Evolutionary conservation across 306 rosid genomes (phyloP).

Genomic region (Prunus armeniaca): DNA sequence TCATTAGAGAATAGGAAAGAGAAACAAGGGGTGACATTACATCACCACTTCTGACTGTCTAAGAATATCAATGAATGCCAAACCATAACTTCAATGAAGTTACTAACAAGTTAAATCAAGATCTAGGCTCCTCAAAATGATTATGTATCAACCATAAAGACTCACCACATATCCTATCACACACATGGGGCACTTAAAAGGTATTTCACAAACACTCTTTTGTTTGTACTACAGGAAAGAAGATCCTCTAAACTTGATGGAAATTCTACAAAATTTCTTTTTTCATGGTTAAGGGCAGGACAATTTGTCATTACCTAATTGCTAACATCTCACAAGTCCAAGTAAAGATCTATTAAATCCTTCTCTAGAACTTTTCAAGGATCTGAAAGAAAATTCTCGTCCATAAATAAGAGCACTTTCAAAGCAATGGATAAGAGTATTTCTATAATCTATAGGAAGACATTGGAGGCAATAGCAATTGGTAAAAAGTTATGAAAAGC

Average conservation of each 20-base stretch:
- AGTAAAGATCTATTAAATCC: not conserved
- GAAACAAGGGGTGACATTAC: too few relatives aligned
- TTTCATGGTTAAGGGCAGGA: not conserved
- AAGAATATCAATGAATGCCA: not conserved
- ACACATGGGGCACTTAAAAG: not conserved
- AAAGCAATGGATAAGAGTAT: not conserved
- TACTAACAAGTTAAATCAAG: not conserved
- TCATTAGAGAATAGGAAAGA: not conserved
- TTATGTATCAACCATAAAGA: not conserved
- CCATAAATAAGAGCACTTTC: not conserved
- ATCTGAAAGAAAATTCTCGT: not conserved
- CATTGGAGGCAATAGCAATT: not conserved
- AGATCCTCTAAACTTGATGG: not conserved
- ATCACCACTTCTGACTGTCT: not conserved
- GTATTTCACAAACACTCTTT: not conserved
- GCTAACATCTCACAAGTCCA: not conserved
- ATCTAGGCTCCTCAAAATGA: not conserved
- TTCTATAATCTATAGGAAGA: not conserved
- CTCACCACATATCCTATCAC: not conserved
- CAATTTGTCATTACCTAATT: not conserved
- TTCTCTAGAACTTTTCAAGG: not conserved
- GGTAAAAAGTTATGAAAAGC: not conserved
- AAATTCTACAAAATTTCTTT: not conserved
- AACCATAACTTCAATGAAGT: not conserved
- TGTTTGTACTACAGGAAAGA: not conserved